phyloP scores from a whole-genome alignment of 257 asterid species.

The Voacanga thouarsii region DNA sequence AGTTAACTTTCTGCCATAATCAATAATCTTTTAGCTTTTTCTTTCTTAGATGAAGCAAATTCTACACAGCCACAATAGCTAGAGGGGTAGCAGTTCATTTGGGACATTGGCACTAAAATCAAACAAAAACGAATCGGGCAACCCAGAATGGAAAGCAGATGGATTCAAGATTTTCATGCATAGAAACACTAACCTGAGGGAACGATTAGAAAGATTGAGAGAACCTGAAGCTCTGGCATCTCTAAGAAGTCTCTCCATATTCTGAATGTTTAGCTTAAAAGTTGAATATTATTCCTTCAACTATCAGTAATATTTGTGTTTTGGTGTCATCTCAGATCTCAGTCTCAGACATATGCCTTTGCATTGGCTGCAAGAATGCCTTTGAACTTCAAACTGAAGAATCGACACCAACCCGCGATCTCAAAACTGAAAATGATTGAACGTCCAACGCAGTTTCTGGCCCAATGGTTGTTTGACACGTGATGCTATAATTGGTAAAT shows the following conservation, averaged over 20 bases:
- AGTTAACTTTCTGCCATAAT: background rate
- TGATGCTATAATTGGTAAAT: background rate
- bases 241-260: constrained; percentile 78
- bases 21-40: background rate
- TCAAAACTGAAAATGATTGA: background rate
- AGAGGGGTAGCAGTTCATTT: background rate
- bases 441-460: background rate
- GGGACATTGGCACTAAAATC: background rate
- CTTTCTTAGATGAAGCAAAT: constrained; percentile 2
- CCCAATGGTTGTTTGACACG: background rate
- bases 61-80: background rate
- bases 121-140: background rate
- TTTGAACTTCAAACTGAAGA: background rate
- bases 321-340: background rate
- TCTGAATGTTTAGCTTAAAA: background rate
- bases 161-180: background rate
- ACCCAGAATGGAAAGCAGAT: background rate
- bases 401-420: background rate
- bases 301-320: background rate
- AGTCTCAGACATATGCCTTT: background rate
- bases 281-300: too few relatives aligned
- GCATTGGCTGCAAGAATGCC: background rate
- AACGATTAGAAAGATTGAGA: constrained; percentile 89
- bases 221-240: constrained; percentile 95
- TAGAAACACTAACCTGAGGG: constrained; percentile 56